A percentile compares a stretch with the other conserved stretches of the same genome.
Conservation (phyloP, 192 early-diverging fungal genomes). For the Entomortierella beljakovae region DNA sequence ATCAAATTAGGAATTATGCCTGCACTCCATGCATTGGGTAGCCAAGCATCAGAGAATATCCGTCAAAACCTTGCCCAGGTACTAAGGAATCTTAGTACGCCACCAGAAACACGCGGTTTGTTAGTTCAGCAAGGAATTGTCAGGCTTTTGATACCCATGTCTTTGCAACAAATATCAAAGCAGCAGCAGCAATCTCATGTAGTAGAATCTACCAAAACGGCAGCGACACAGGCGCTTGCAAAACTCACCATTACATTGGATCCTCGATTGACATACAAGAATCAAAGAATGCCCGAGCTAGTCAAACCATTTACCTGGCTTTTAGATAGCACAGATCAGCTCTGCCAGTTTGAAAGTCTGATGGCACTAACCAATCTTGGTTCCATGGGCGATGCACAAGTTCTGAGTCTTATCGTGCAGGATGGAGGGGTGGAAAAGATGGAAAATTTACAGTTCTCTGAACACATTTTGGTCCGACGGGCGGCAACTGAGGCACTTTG, state of each 20-base stretch:
- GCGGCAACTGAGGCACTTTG: constrained; percentile 93
- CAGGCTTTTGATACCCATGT: constrained; percentile 68
- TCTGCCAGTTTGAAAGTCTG: constrained; percentile 90
- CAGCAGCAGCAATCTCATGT: constrained; percentile 17
- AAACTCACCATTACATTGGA: constrained; percentile 94
- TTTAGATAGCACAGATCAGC: constrained; percentile 66
- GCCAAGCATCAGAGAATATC: constrained; percentile 67
- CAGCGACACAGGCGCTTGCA: constrained; percentile 87
- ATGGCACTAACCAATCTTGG: constrained; percentile 95
- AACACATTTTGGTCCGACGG: constrained; percentile 80
- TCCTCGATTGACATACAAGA: constrained; percentile 87
- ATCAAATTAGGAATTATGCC: constrained; percentile 69
- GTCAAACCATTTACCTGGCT: constrained; percentile 78
- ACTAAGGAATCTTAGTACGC: constrained; percentile 77
- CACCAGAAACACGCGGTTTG: constrained; percentile 73
- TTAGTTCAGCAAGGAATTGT: constrained; percentile 89
- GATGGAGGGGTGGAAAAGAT: constrained; percentile 76
- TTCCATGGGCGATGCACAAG: constrained; percentile 68
- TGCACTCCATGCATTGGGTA: constrained; percentile 63
- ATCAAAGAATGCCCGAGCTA: constrained; percentile 72
- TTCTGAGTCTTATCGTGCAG: constrained; percentile 43
- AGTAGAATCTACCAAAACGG: constrained; percentile 45
- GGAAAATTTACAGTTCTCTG: constrained; percentile 85
- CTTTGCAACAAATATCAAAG: constrained; percentile 22
- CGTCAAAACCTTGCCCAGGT: constrained; percentile 73